These are phyloP conservation scores for Phytophthora lateralis DNA, from an alignment of 352 stramenopile genomes.

Conservation along the genomic window DNA sequence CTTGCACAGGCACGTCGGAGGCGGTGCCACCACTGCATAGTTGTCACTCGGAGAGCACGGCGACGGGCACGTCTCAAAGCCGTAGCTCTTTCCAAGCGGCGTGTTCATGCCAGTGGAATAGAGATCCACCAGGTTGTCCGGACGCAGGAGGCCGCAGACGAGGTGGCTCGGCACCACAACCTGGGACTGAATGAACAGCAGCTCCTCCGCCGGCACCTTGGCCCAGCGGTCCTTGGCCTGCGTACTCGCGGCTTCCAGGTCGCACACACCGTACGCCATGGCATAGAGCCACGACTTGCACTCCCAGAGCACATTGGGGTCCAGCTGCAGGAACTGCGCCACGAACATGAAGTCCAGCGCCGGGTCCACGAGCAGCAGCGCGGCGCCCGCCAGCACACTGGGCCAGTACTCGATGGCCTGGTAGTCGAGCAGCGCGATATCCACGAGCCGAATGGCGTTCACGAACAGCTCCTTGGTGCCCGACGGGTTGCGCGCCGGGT, in stretches of 20 bases:
- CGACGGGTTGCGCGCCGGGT: constrained; percentile 57
- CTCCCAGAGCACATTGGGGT: constrained; percentile 79
- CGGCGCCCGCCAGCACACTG: constrained; percentile 74
- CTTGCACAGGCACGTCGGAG: constrained; percentile 54
- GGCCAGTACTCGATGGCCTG: constrained; percentile 80
- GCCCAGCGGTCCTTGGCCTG: constrained; percentile 68
- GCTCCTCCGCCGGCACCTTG: constrained; percentile 73
- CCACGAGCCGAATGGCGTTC: constrained; percentile 68
- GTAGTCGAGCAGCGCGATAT: constrained; percentile 77
- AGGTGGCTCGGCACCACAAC: constrained; percentile 69
- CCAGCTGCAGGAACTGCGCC: constrained; percentile 81
- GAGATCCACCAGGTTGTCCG: constrained; percentile 52
- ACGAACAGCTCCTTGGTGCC: constrained; percentile 79
- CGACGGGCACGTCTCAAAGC: constrained; percentile 49
- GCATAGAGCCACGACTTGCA: constrained; percentile 81
- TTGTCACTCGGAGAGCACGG: constrained; percentile 72
- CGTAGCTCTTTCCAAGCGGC: constrained; percentile 37
- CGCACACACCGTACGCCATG: constrained; percentile 59
- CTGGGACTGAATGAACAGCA: constrained; percentile 73
- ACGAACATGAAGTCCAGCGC: constrained; percentile 78
- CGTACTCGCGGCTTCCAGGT: constrained; percentile 44
- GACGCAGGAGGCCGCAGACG: constrained; percentile 58
- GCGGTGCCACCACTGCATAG: constrained; percentile 44
- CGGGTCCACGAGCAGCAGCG: constrained; percentile 71
- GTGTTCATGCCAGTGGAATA: constrained; percentile 43